Evolutionary conservation across 2,329 filamentous ascomycete species (phyloP).

Genomic region (Xylaria sp.): DNA sequence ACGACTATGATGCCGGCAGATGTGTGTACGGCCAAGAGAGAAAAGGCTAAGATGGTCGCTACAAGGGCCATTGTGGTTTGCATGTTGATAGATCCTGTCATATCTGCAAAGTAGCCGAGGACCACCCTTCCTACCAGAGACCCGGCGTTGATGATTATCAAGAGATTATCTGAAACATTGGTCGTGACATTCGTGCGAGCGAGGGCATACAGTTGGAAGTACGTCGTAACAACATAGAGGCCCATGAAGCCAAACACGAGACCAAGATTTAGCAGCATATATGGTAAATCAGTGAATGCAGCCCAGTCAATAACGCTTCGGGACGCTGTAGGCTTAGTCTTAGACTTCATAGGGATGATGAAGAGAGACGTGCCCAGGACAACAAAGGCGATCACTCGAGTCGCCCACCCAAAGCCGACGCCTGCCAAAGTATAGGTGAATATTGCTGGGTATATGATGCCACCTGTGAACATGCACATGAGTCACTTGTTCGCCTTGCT

Average conservation of each 20-base stretch:
- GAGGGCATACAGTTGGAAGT: constrained; percentile 21
- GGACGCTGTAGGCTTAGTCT: constrained; percentile 4
- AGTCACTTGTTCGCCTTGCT: neutral
- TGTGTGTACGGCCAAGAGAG: constrained; percentile 21
- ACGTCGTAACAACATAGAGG: constrained; percentile 24
- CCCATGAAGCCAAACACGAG: constrained; percentile 27
- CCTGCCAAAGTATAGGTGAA: constrained; percentile 18
- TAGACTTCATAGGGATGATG: constrained; percentile 24
- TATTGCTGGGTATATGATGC: constrained; percentile 28
- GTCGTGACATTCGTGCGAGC: neutral
- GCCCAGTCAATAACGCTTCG: constrained; percentile 18
- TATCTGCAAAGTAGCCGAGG: constrained; percentile 26
- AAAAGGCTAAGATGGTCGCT: constrained; percentile 19
- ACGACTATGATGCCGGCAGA: constrained; percentile 18
- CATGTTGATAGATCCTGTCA: constrained; percentile 25
- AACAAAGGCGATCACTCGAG: constrained; percentile 26
- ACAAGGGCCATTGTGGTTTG: constrained; percentile 20
- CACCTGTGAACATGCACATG: constrained; percentile 10
- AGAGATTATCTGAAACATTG: constrained; percentile 19
- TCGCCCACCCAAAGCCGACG: constrained; percentile 31
- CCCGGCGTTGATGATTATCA: constrained; percentile 30
- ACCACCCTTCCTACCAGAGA: constrained; percentile 25
- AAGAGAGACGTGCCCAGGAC: constrained; percentile 19
- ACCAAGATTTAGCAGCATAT: constrained; percentile 19
- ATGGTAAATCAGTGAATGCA: constrained; percentile 22